Conservation (phyloP, 2,329 filamentous ascomycete species). For the Penicillium sp. region DNA sequence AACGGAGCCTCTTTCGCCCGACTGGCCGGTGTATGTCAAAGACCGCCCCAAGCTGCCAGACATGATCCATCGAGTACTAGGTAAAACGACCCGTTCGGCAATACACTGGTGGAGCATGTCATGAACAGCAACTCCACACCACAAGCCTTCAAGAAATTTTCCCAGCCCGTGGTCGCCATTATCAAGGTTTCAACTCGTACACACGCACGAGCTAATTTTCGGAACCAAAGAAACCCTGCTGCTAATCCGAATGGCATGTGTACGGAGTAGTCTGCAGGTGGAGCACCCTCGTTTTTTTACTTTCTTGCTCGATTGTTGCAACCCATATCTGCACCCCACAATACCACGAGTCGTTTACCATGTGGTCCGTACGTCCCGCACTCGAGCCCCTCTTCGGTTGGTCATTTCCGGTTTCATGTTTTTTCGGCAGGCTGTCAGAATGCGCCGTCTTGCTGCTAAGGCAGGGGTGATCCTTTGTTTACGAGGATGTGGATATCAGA, state of each 20-base stretch:
- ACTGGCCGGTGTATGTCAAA: conserved; percentile 2
- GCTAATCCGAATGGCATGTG: not conserved
- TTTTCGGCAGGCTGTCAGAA: conserved; percentile 2
- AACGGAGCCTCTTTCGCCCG: not conserved
- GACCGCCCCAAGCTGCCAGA: not conserved
- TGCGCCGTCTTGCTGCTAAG: conserved; percentile 16
- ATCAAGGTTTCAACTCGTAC: not conserved
- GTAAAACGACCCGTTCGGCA: conserved; percentile 9
- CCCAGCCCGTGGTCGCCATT: conserved; percentile 1
- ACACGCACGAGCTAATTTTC: not conserved
- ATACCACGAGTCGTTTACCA: conserved; percentile 1
- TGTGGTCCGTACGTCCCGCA: conserved; percentile 3
- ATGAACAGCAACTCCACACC: conserved; percentile 12
- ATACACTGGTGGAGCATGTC: conserved; percentile 17
- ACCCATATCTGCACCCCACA: conserved; percentile 8
- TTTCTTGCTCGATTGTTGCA: not conserved
- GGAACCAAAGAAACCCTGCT: not conserved
- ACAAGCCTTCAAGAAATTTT: conserved; percentile 5
- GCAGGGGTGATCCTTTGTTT: conserved; percentile 20
- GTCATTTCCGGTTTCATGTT: conserved; percentile 17
- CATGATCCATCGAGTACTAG: not conserved
- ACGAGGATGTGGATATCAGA: not conserved
- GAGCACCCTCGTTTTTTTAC: not conserved
- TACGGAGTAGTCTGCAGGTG: not conserved
- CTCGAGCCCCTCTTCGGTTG: conserved; percentile 10